Evolutionary conservation across 1,139 yeast species (phyloP), one percentile per base, ranked within the genome.

Genomic region (Geotrichum carabidarum): DNA sequence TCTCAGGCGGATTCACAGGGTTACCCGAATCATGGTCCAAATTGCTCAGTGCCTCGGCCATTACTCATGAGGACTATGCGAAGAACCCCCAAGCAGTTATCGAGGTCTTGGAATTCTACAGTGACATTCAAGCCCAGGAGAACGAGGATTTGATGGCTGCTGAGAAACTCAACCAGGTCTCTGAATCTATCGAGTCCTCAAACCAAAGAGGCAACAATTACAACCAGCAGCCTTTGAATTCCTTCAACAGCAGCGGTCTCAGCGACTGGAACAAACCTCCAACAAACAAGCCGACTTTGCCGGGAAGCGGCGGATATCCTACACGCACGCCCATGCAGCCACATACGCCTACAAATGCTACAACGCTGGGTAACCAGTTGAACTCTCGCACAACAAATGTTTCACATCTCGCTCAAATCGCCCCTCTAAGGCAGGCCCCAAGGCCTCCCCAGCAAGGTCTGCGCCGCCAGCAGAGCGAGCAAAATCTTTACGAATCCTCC

Each of bases 81-180:
- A 71, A 71, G 50, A 72, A 75, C 60, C 78, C 78, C 0, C 76
- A 74, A 58, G 78, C 78, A 9, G 79, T 75, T 43, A 90, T 93
- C 61, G 97, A 93, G 66, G 99, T 91, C 1, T 80, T 94, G 66
- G 95, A 89, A 63, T 93, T 94, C 68, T 89, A 88, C 68, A 74
- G 75, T 46, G 67, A 77, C 2, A 42, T 42, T 15, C 44, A 42
- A 12, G 58, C 56, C 31, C 54, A 55, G 51, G 56, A 50, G 32
- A 45, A 53, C n/a, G 58, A 58, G 45, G 59, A 54, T 2, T 5
- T 47, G 44, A 22, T 42, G 44, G 44, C 44, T 42, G 34, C 27
- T 2, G 44, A 42, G 40, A 37, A 34, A 55, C 12, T 41, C 17
- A 32, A 30, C 32, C 8, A 42, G 8, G 34, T 42, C 2, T 32